Percentiles rank a stretch among this genome's conserved stretches.
Conservation (phyloP, 192 early-diverging fungal genomes). For the Coemansia sp. region DNA sequence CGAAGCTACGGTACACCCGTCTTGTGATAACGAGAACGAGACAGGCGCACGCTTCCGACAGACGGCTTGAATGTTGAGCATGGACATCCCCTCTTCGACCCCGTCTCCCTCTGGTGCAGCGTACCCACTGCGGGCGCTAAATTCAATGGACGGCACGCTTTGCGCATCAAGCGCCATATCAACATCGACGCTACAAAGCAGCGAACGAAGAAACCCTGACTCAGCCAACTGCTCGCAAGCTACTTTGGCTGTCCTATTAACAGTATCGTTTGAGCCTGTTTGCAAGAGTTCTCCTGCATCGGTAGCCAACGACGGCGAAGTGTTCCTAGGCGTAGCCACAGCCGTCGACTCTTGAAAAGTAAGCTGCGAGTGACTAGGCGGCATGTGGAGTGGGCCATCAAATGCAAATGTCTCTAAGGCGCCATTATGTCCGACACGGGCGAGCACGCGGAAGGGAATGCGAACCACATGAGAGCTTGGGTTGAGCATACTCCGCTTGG, state of each 20-base stretch:
- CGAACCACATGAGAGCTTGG: slow-evolving; percentile 26
- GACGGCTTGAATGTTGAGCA: slow-evolving; percentile 11
- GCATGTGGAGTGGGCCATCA: slow-evolving; percentile 31
- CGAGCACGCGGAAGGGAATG: slow-evolving; percentile 46
- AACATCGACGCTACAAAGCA: slow-evolving; percentile 5
- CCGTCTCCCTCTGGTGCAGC: not conserved
- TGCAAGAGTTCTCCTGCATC: not conserved
- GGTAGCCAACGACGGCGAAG: slow-evolving; percentile 15
- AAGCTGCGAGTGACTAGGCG: slow-evolving; percentile 22
- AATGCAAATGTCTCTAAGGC: slow-evolving; percentile 11
- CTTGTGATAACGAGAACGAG: slow-evolving; percentile 42
- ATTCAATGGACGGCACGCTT: slow-evolving; percentile 14
- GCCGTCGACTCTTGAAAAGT: slow-evolving; percentile 23
- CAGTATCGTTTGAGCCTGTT: not conserved
- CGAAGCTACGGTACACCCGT: slow-evolving; percentile 24
- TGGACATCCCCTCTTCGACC: not conserved
- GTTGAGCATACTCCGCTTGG: slow-evolving; percentile 48
- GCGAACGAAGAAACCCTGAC: slow-evolving; percentile 23
- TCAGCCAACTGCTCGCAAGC: slow-evolving; percentile 11
- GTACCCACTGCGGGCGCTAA: not conserved
- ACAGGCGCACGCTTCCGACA: slow-evolving; percentile 42
- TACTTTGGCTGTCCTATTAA: not conserved
- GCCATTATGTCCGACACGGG: slow-evolving; percentile 9
- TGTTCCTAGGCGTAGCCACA: slow-evolving; percentile 31
- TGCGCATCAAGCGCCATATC: slow-evolving; percentile 9